A percentile compares a stretch with the other conserved stretches of the same genome.
These are phyloP conservation scores for Parathielavia hyrcaniae DNA, from an alignment of 495 filamentous ascomycete species.

Conservation along the genomic window DNA sequence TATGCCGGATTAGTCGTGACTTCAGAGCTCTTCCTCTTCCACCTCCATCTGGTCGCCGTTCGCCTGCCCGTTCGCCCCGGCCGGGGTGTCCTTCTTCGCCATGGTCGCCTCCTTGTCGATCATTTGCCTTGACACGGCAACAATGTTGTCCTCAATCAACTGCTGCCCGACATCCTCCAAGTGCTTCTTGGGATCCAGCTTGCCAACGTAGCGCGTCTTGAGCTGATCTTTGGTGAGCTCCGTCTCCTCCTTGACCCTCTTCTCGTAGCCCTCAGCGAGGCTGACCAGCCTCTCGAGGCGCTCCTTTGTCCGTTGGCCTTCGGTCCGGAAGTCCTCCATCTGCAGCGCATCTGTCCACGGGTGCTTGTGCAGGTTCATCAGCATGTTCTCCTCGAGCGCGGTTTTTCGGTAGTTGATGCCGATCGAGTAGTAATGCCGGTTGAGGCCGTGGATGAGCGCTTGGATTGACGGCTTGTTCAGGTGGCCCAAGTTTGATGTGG, in stretches of 20 bases:
- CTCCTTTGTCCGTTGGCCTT: slow-evolving; percentile 76
- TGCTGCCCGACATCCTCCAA: slow-evolving; percentile 92
- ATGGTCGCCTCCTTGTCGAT: slow-evolving; percentile 93
- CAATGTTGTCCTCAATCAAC: slow-evolving; percentile 98
- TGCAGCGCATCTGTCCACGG: slow-evolving; percentile 96
- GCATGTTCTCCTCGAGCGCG: slow-evolving; percentile 95
- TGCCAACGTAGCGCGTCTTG: slow-evolving; percentile 98
- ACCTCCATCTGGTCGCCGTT: slow-evolving; percentile 54
- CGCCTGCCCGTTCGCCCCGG: slow-evolving; percentile 44
- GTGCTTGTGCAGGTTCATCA: slow-evolving; percentile 99
- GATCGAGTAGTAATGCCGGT: slow-evolving; percentile 98
- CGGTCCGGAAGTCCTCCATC: slow-evolving; percentile 91
- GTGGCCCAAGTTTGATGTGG: slow-evolving; percentile 94
- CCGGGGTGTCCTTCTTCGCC: slow-evolving; percentile 46
- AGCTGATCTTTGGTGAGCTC: slow-evolving; percentile 95
- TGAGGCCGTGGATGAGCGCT: slow-evolving; percentile 96
- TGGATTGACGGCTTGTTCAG: slow-evolving; percentile 98
- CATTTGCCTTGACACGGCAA: slow-evolving; percentile 93
- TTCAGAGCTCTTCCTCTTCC: slow-evolving; percentile 43
- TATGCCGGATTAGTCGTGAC: slow-evolving; percentile 13
- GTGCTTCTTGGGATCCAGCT: slow-evolving; percentile 98
- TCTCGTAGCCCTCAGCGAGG: slow-evolving; percentile 94
- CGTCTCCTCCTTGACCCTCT: slow-evolving; percentile 95
- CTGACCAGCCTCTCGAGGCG: slow-evolving; percentile 78
- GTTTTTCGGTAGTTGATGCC: slow-evolving; percentile 98